Evolutionary conservation across 805 yeast species (phyloP).

Genomic region (Metschnikowia dekortorum): DNA sequence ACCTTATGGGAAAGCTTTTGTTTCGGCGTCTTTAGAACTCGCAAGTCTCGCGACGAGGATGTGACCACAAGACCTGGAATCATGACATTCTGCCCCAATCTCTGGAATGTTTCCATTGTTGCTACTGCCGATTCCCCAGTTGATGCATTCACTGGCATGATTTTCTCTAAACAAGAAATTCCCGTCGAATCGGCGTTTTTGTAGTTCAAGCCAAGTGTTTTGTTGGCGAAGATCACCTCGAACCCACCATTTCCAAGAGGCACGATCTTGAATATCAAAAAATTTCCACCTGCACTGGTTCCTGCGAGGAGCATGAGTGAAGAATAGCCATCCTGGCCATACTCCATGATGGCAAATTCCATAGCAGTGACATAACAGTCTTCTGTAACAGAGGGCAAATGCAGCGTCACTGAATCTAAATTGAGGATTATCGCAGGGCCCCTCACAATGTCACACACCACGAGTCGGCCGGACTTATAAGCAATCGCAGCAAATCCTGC

Average conservation of each 20-base stretch:
- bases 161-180: slow-evolving; percentile 47
- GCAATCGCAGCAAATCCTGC: slow-evolving; percentile 84
- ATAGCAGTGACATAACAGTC: slow-evolving; percentile 48
- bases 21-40: slow-evolving; percentile 58
- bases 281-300: slow-evolving; percentile 65
- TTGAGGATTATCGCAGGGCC: slow-evolving; percentile 65
- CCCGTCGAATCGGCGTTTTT: slow-evolving; percentile 38
- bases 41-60: slow-evolving; percentile 54
- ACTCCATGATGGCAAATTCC: slow-evolving; percentile 70
- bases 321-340: slow-evolving; percentile 63
- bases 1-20: slow-evolving; percentile 61
- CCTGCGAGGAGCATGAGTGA: slow-evolving; percentile 75
- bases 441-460: slow-evolving; percentile 68
- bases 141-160: slow-evolving; percentile 55
- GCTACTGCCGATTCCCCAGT: slow-evolving; percentile 69
- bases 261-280: slow-evolving; percentile 57
- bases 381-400: slow-evolving; percentile 29
- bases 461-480: slow-evolving; percentile 67
- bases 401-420: slow-evolving; percentile 25
- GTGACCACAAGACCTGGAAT: slow-evolving; percentile 61
- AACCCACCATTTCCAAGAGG: slow-evolving; percentile 63
- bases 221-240: slow-evolving; percentile 48
- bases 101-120: slow-evolving; percentile 49
- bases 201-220: slow-evolving; percentile 34
- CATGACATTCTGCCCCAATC: slow-evolving; percentile 55